phyloP scores from a whole-genome alignment of 2,329 filamentous ascomycete genomes.

The Cladorrhinum sp. region DNA sequence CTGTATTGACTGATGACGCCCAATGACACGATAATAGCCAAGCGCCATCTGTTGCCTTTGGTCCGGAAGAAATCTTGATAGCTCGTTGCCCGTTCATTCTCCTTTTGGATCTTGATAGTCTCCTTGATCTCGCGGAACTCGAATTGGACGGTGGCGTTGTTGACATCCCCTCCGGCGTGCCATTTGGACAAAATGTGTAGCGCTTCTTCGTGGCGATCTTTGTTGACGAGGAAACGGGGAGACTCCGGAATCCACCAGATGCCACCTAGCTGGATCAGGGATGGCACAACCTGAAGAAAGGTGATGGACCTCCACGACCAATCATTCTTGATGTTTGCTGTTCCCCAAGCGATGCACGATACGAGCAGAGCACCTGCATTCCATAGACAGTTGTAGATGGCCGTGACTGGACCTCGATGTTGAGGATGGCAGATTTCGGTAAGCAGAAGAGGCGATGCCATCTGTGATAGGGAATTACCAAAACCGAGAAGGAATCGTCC shows the following conservation, averaged over 20 bases:
- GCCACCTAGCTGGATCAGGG: slow-evolving; percentile 59
- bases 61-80: slow-evolving; percentile 62
- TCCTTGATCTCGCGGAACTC: slow-evolving; percentile 66
- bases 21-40: slow-evolving; percentile 60
- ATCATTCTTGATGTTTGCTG: slow-evolving; percentile 52
- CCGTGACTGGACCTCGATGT: slow-evolving; percentile 62
- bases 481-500: slow-evolving; percentile 65
- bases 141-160: slow-evolving; percentile 61
- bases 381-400: slow-evolving; percentile 68
- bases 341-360: slow-evolving; percentile 63
- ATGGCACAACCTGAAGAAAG: slow-evolving; percentile 61
- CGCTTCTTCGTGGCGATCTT: slow-evolving; percentile 62
- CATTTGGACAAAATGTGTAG: slow-evolving; percentile 59
- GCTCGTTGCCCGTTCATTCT: slow-evolving; percentile 45
- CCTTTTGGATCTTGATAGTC: slow-evolving; percentile 57
- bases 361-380: slow-evolving; percentile 50
- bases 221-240: slow-evolving; percentile 62
- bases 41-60: slow-evolving; percentile 61
- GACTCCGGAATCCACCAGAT: slow-evolving; percentile 69
- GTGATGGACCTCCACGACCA: slow-evolving; percentile 68
- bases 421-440: slow-evolving; percentile 67
- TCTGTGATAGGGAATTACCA: slow-evolving; percentile 62
- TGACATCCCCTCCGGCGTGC: slow-evolving; percentile 58
- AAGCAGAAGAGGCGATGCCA: slow-evolving; percentile 61
- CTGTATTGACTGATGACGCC: slow-evolving; percentile 67